A percentile compares a stretch with the other conserved stretches of the same genome.
phyloP scores from a whole-genome alignment of 495 filamentous ascomycete species.

The Xylaria longipes region DNA sequence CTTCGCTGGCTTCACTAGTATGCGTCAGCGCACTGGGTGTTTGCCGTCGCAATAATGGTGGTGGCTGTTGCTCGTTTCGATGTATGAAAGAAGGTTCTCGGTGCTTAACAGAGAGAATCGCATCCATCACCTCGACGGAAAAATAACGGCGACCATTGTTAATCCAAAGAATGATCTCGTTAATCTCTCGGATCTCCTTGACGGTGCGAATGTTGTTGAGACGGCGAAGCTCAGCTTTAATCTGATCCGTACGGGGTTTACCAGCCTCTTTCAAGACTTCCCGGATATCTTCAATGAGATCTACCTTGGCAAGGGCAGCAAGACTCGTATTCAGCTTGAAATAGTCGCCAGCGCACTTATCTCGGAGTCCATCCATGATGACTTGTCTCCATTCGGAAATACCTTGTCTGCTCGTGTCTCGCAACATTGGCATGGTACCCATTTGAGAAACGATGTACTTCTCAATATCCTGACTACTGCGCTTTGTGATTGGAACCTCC shows the following conservation, averaged over 20 bases:
- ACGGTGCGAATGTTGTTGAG: slow-evolving; percentile 44
- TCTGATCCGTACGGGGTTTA: slow-evolving; percentile 45
- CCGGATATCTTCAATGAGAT: slow-evolving; percentile 47
- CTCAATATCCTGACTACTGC: slow-evolving; percentile 42
- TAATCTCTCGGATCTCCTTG: slow-evolving; percentile 49
- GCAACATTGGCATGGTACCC: slow-evolving; percentile 38
- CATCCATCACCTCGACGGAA: slow-evolving; percentile 32
- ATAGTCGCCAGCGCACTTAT: slow-evolving; percentile 46
- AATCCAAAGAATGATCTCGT: slow-evolving; percentile 50
- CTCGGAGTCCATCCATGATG: slow-evolving; percentile 40
- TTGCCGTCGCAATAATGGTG: slow-evolving; percentile 6
- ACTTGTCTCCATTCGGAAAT: slow-evolving; percentile 43
- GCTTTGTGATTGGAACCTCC: slow-evolving; percentile 34
- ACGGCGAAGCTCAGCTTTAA: slow-evolving; percentile 42
- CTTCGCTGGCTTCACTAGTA: slow-evolving; percentile 11
- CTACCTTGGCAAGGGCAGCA: slow-evolving; percentile 43
- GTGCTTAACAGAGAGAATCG: slow-evolving; percentile 38
- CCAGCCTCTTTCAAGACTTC: slow-evolving; percentile 45
- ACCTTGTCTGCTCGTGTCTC: slow-evolving; percentile 31
- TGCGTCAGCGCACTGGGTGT: not conserved
- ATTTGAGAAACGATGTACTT: slow-evolving; percentile 43
- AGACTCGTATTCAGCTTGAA: slow-evolving; percentile 48
- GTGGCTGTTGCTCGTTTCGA: slow-evolving; percentile 1
- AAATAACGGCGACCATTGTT: slow-evolving; percentile 41
- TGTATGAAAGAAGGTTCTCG: not conserved